Conservation (phyloP, 208 protist genomes). For the Strigomonas culicis region DNA sequence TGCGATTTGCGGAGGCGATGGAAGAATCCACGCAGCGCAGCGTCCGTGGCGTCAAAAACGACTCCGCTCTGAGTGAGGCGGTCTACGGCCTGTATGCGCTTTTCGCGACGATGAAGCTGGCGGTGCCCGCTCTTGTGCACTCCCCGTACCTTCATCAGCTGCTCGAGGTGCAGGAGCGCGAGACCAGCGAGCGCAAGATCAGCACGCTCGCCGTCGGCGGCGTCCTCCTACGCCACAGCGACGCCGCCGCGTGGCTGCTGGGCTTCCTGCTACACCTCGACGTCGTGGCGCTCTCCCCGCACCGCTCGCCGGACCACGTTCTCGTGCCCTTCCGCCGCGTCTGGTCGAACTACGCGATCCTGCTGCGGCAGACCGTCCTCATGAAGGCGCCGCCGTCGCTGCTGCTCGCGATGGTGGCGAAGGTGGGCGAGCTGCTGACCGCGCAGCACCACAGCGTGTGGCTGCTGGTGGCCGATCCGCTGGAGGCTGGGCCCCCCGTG, state of each 20-base stretch:
- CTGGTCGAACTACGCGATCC: constrained; percentile 29
- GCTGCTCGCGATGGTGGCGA: constrained; percentile 18
- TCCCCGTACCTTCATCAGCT: constrained; percentile 44
- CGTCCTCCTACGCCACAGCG: constrained; percentile 24
- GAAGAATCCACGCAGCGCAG: neutral
- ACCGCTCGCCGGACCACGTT: neutral
- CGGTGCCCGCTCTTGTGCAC: constrained; percentile 28
- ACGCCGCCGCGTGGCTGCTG: constrained; percentile 33
- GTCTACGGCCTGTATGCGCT: constrained; percentile 1
- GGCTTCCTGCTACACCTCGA: constrained; percentile 45
- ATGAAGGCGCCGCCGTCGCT: constrained; percentile 4
- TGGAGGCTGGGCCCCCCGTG: constrained; percentile 15
- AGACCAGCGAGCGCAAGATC: constrained; percentile 32
- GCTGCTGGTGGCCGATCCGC: constrained; percentile 18
- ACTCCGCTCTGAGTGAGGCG: neutral
- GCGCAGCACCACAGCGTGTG: constrained; percentile 19
- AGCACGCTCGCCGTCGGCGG: constrained; percentile 37
- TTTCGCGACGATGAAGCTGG: constrained; percentile 30
- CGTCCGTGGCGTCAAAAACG: constrained; percentile 16
- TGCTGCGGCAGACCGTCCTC: constrained; percentile 23
- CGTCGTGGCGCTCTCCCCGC: constrained; percentile 23
- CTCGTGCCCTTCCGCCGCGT: constrained; percentile 20
- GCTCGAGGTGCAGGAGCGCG: constrained; percentile 38
- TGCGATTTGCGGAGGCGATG: constrained; percentile 19
- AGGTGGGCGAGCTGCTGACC: constrained; percentile 14